Conservation (phyloP, 2,329 filamentous ascomycete genomes). For the Endothia cerciana region DNA sequence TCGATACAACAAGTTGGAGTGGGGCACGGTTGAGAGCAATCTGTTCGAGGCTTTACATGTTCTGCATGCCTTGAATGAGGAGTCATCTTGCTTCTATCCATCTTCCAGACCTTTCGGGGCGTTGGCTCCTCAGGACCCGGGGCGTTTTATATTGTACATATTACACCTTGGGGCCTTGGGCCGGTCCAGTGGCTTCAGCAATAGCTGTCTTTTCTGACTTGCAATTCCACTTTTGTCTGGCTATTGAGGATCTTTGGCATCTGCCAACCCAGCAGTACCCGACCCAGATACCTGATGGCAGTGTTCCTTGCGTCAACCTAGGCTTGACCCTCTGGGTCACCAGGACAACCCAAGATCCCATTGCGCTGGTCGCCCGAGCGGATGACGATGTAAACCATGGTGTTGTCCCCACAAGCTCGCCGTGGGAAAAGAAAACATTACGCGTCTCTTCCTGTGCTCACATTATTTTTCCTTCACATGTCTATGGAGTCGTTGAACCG, state of each 20-base stretch:
- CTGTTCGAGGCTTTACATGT: too few species aligned
- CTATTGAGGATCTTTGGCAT: neutral
- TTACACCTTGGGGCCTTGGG: too few species aligned
- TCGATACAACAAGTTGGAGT: too few species aligned
- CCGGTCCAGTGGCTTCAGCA: too few species aligned
- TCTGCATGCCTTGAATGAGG: too few species aligned
- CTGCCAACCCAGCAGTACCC: neutral
- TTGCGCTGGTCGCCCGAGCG: neutral
- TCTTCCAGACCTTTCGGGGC: too few species aligned
- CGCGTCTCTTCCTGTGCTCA: neutral
- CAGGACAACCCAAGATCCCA: neutral
- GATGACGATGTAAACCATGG: too few species aligned
- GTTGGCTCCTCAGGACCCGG: too few species aligned
- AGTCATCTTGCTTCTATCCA: too few species aligned
- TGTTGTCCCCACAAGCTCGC: neutral
- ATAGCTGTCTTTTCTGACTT: neutral
- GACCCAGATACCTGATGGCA: neutral
- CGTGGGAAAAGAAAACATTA: neutral
- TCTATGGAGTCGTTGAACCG: slow-evolving; percentile 93
- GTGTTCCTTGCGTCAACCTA: neutral
- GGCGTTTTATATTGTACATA: too few species aligned
- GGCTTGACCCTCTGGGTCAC: neutral
- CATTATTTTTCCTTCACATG: slow-evolving; percentile 45
- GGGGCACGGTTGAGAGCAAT: too few species aligned
- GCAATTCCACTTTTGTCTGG: neutral